A percentile compares a stretch with the other conserved stretches of the same genome.
These are phyloP conservation scores for Kwoniella sp. DNA, from an alignment of 768 basidiomycete genomes.

Conservation along the genomic window DNA sequence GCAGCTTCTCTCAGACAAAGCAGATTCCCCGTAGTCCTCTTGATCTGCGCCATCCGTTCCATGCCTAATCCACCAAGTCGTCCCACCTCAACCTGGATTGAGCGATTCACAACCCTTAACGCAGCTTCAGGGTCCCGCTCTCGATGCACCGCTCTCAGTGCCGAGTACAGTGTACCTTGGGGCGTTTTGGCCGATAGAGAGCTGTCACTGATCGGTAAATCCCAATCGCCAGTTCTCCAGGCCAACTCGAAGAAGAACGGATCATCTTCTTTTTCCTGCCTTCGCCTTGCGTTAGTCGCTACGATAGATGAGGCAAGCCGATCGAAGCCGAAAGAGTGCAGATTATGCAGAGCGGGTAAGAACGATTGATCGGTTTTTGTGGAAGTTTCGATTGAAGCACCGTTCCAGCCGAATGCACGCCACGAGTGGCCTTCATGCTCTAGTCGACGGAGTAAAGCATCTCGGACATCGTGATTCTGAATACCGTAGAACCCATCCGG, in stretches of 20 bases:
- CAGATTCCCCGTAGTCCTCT: slow-evolving; percentile 68
- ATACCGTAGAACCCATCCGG: slow-evolving; percentile 98
- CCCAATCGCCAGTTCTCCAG: slow-evolving; percentile 96
- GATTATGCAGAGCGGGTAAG: slow-evolving; percentile 72
- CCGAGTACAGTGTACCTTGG: slow-evolving; percentile 70
- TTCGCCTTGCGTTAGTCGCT: not conserved
- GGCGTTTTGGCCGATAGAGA: slow-evolving; percentile 55
- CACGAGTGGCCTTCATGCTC: slow-evolving; percentile 93
- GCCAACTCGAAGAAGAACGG: slow-evolving; percentile 66
- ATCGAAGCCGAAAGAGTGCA: slow-evolving; percentile 89
- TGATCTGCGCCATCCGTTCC: slow-evolving; percentile 78
- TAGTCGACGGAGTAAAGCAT: slow-evolving; percentile 78
- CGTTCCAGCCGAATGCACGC: slow-evolving; percentile 85
- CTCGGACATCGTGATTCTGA: slow-evolving; percentile 71
- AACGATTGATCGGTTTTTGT: slow-evolving; percentile 54
- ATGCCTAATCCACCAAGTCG: slow-evolving; percentile 68
- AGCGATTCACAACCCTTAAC: slow-evolving; percentile 60
- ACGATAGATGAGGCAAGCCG: slow-evolving; percentile 63
- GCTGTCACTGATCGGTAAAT: slow-evolving; percentile 68
- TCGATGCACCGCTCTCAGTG: slow-evolving; percentile 77
- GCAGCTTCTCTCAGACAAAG: slow-evolving; percentile 79
- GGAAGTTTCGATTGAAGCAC: slow-evolving; percentile 69
- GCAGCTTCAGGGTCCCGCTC: slow-evolving; percentile 66
- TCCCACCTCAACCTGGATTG: slow-evolving; percentile 66
- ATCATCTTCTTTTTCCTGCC: slow-evolving; percentile 16